Evolutionary conservation across 441 rosid genomes (phyloP).

Genomic region (Arabidopsis lyrata): DNA sequence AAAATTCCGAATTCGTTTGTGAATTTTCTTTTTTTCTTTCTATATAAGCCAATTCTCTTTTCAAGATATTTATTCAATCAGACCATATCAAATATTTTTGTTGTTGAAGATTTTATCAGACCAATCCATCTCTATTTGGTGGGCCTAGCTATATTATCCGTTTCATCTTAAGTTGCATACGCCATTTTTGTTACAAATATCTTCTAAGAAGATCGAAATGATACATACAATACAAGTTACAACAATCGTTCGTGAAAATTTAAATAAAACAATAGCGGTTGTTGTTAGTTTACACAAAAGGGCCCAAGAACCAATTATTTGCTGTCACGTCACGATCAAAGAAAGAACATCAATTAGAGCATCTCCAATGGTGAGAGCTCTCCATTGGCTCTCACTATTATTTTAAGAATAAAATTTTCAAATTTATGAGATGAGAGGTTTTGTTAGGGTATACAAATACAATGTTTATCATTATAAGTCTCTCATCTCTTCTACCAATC

Average conservation of each 20-base stretch:
- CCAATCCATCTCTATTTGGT: conserved; percentile 16
- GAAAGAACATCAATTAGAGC: conserved; percentile 2
- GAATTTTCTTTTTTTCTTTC: neutral
- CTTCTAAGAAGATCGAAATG: conserved; percentile 9
- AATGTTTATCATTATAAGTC: neutral
- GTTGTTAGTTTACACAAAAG: neutral
- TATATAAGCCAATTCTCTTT: neutral
- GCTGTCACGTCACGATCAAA: conserved; percentile 16
- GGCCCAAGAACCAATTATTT: conserved; percentile 10
- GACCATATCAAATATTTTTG: neutral
- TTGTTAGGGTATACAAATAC: too few species aligned
- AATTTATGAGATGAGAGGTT: too few species aligned
- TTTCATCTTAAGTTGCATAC: conserved; percentile 12
- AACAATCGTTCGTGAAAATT: neutral
- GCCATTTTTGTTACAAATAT: conserved; percentile 15
- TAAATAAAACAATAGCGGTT: neutral
- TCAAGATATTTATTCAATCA: neutral
- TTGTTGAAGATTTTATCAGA: conserved; percentile 18
- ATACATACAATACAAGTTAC: too few species aligned
- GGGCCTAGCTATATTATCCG: conserved; percentile 20
- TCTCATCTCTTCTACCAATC: too few species aligned
- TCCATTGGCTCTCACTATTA: too few species aligned
- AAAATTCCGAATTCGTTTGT: conserved; percentile 3
- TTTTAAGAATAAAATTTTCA: too few species aligned
- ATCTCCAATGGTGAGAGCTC: too few species aligned